A percentile compares a stretch with the other conserved stretches of the same genome.
These are phyloP conservation scores for Solanum lignicaule DNA, from an alignment of 257 asterid species.

Conservation along the genomic window DNA sequence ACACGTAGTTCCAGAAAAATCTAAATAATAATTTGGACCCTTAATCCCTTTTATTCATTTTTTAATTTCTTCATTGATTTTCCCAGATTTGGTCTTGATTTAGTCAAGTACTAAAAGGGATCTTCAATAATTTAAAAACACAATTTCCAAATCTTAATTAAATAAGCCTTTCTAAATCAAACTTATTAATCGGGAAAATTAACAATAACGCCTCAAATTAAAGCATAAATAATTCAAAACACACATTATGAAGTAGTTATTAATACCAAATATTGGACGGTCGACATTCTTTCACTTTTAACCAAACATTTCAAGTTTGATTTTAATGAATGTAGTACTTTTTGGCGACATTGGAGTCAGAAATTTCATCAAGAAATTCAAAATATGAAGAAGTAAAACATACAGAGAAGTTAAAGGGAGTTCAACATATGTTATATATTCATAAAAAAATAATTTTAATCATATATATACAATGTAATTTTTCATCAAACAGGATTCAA, in stretches of 20 bases:
- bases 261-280: not conserved
- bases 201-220: not conserved
- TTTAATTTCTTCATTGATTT: not conserved
- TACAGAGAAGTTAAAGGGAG: not conserved
- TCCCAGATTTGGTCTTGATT: not conserved
- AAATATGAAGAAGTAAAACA: too few species aligned
- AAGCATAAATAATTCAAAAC: not conserved
- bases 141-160: not conserved
- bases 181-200: not conserved
- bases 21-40: not conserved
- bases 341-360: accelerated
- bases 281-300: not conserved
- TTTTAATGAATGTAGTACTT: not conserved
- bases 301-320: too few species aligned
- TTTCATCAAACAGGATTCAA: not conserved
- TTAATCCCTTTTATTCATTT: not conserved
- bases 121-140: not conserved
- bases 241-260: not conserved
- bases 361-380: too few species aligned
- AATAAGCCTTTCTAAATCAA: not conserved
- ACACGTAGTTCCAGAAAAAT: not conserved
- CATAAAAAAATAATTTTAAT: too few species aligned
- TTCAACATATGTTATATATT: too few species aligned
- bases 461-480: too few species aligned
- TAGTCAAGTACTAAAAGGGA: not conserved